Base-by-base conservation (phyloP, 805 yeast genomes). In the Kurtzmaniella fragi region DNA sequence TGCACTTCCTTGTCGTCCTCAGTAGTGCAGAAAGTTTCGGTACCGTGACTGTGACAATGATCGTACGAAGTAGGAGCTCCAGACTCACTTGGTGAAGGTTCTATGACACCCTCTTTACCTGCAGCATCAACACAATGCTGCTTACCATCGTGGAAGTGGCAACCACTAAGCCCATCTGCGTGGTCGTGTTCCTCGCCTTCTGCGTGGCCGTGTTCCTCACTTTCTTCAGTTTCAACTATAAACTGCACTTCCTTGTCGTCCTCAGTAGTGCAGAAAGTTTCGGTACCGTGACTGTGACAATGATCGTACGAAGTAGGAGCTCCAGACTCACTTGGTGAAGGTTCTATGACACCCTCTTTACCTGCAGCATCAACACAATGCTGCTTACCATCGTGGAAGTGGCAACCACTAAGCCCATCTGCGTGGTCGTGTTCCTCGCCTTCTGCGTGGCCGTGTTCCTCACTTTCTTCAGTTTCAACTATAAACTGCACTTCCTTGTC, bases 41-140 rank as follows among this genome's bases (percentile, higher is more conserved):
- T 4, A 13, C 36, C 11, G 23, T 32, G 10, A 7, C 39, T n/a
- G 39, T 31, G 20, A 34, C 12, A 2, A 29, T 38, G 5, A 14
- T 53, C 40, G 31, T 48, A n/a, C n/a, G n/a, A n/a, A 53, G 15
- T 29, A 17, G 32, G 3, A 17, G 17, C 5, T 29, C 39, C 28
- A 8, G 33, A n/a, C 15, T 28, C n/a, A 37, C 38, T 37, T 5
- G 58, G 56, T 3, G 52, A 43, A 14, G 59, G 58, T 5, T 34
- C 28, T 6, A 55, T 46, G 13, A 40, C 42, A 7, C 60, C 59
- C 42, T 53, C 59, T 28, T 36, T 37, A 3, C 60, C 61, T 5
- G 44, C 23, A 14, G 6, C 35, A 12, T 6, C 39, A 15, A 20
- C 37, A 28, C 23, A 35, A 27, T 16, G 34, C n/a, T 11, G 49